Evolutionary conservation across 2,329 filamentous ascomycete genomes (phyloP).

Genomic region (Neodidymelliopsis sp.): DNA sequence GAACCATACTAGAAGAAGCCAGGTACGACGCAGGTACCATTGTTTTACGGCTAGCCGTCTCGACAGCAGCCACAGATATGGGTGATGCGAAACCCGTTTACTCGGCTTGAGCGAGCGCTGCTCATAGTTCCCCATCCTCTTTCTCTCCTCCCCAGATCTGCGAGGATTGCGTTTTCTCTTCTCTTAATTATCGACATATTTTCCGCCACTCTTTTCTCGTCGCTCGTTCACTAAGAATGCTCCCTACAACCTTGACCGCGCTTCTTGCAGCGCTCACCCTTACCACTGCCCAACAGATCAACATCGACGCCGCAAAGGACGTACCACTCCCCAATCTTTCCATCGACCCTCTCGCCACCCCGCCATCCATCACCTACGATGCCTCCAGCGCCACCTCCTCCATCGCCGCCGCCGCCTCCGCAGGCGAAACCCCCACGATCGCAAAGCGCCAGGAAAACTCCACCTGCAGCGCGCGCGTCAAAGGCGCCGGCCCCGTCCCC

Average conservation of each 20-base stretch:
- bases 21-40: constrained; percentile 17
- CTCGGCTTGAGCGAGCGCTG: constrained; percentile 8
- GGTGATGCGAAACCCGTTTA: constrained; percentile 1
- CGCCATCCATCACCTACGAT: constrained; percentile 6
- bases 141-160: not conserved
- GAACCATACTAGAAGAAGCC: constrained; percentile 8
- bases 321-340: constrained; percentile 8
- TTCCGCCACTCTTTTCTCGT: no score
- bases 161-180: not conserved
- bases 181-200: not conserved
- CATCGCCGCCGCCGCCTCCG: constrained; percentile 13
- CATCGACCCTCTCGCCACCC: constrained; percentile 13
- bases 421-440: constrained; percentile 7
- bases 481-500: constrained; percentile 20
- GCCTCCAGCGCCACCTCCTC: constrained; percentile 2
- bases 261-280: constrained; percentile 13
- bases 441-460: constrained; percentile 11
- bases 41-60: constrained; percentile 16
- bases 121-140: not conserved
- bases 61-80: constrained; percentile 14
- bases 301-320: constrained; percentile 12
- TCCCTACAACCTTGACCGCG: constrained; percentile 8
- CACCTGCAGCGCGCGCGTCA: constrained; percentile 15
- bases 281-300: constrained; percentile 15
- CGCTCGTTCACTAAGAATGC: constrained; percentile 2